Evolutionary conservation across 257 asterid genomes (phyloP), one percentile per base, ranked within the genome.

Genomic region (Euphrasia confusa): DNA sequence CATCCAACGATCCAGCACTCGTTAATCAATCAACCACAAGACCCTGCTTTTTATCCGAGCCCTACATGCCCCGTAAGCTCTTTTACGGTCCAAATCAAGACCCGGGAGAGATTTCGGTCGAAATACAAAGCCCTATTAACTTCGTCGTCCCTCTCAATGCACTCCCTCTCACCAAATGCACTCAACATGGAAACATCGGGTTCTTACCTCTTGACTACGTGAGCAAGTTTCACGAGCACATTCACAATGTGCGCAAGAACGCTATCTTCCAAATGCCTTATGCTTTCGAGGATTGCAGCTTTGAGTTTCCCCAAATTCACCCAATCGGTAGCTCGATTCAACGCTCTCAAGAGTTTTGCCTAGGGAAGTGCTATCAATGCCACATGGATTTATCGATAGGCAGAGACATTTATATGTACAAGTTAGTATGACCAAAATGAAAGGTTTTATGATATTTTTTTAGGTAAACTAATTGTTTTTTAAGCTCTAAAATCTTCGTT

Each of bases 321-420:
- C 54, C 21, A 1, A 14, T 48, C 2, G 54, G 54, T 48, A 48
- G 54, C 54, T 48, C 18, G 5, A 42, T 10, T n/a, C 61, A 64
- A 18, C 49, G 26, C 35, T 9, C 10, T 4, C n/a, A 44, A 1
- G 44, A 55, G 15, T 3, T 48, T 2, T 68, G 7, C 39, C 2
- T 59, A 4, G 24, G 58, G 14, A 10, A 58, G 2, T 81, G 87
- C 54, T 39, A 58, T 11, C 58, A 53, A 0, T 81, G 83, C 60
- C 10, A 10, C 26, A 33, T 7, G 6, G 2, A 21, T 15, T 21
- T 78, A 0, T 57, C 54, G 2, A 2, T 1, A 0, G 58, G 12
- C 2, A 27, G 3, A 1, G 62, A 69, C 3, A 11, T 61, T 26
- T 78, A 58, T 24, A 53, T 78, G 13, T 75, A 75, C 73, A 70